Base-by-base conservation (phyloP, 139 green algal genomes). In the Eudorina sp. region DNA sequence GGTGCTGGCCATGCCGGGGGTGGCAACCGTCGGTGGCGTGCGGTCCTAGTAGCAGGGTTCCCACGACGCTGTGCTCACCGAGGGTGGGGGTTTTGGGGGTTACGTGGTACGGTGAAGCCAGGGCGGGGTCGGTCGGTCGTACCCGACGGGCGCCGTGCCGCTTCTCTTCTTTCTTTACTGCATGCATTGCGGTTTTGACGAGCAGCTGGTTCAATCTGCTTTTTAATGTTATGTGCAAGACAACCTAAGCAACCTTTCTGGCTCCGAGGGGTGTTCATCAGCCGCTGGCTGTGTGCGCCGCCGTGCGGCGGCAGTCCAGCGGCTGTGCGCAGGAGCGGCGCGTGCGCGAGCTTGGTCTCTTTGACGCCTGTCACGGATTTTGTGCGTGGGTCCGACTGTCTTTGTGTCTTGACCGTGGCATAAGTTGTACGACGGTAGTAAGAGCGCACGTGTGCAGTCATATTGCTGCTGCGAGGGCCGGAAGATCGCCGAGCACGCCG, bases 261-360 rank as follows among this genome's bases (percentile, higher is more conserved):
- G 16, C 21, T 29, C 38, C 66, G 66, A 46, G 66, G 66, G 66
- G 34, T 16, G 13, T 46, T 75, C 46, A 29, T 34, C 66, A 75
- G 66, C 31, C 66, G 4, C 34, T n/a, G n/a, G n/a, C n/a, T n/a
- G 66, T 75, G 66, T 31, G 19, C 36, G 64, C 64, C 16, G 66
- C 66, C 16, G 34, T 75, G 66, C n/a, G 18, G 62, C 62, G 21
- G 62, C 11, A 25, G 62, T 72, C 62, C 46, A 31, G 7, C 25
- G 66, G 38, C 66, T 75, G 34, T 48, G 66, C 66, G 66, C 66
- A 75, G 66, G 66, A 75, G 66, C 66, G 66, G 34, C 66, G 66
- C 66, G 66, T 75, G 31, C 16, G 51, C 36, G 38, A 75, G 31
- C 66, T 46, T 72, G 36, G 66, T 75, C 25, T 48, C 66, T 75